Evolutionary conservation across 441 rosid genomes (phyloP).

Genomic region (Breynia disticha): DNA sequence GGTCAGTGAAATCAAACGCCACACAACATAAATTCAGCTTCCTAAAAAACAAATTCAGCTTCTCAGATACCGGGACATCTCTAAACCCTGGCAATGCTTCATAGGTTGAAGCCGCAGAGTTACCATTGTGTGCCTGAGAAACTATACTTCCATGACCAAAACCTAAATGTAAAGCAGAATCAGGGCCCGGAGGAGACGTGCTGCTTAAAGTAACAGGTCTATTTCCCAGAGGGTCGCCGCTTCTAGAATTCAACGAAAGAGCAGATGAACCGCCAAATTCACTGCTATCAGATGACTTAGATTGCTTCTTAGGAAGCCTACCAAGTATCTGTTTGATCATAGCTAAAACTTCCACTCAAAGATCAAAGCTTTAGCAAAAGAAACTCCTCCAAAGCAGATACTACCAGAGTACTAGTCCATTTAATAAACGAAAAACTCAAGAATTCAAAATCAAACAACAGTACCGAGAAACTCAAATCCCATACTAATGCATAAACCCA

Average conservation of each 20-base stretch:
- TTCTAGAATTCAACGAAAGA: slow-evolving; percentile 11
- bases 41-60: slow-evolving; percentile 40
- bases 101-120: slow-evolving; percentile 21
- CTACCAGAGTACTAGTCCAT: no score
- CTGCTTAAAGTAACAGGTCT: no score
- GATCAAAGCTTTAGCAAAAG: no score
- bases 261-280: slow-evolving; percentile 37
- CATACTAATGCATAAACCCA: no score
- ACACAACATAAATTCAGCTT: slow-evolving; percentile 53
- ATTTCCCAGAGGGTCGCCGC: no score
- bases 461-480: no score
- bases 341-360: slow-evolving; percentile 4
- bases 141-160: slow-evolving; percentile 30
- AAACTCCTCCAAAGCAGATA: no score
- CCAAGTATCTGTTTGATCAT: slow-evolving; percentile 81
- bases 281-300: slow-evolving; percentile 42
- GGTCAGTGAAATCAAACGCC: slow-evolving; percentile 52
- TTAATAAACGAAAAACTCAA: no score
- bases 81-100: slow-evolving; percentile 56
- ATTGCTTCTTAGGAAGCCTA: slow-evolving; percentile 67
- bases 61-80: slow-evolving; percentile 53
- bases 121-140: slow-evolving; percentile 26
- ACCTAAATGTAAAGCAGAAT: slow-evolving; percentile 21
- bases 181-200: slow-evolving; percentile 15
- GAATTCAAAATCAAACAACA: no score